These are phyloP conservation scores for Melastoma malabathricum DNA, from an alignment of 345 rosid genomes.

Conservation along the genomic window DNA sequence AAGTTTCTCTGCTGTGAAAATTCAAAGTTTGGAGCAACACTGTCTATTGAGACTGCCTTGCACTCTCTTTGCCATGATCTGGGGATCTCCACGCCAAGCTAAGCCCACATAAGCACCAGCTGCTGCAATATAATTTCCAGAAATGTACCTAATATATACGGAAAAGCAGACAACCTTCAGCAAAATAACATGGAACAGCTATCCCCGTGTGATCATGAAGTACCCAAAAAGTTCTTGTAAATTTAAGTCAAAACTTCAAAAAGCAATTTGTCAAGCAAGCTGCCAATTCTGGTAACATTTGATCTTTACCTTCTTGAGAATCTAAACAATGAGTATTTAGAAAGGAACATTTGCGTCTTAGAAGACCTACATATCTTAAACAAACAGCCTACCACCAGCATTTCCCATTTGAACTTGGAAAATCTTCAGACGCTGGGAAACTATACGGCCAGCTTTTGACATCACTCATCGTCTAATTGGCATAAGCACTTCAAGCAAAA, in stretches of 20 bases:
- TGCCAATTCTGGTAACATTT: no score
- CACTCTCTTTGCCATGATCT: slow-evolving; percentile 86
- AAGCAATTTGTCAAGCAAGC: no score
- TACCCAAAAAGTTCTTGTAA: no score
- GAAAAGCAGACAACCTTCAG: neutral
- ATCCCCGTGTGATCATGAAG: no score
- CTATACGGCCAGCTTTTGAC: slow-evolving; percentile 78
- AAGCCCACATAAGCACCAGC: slow-evolving; percentile 62
- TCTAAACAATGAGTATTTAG: neutral
- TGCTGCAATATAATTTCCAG: slow-evolving; percentile 28
- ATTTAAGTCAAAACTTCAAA: no score
- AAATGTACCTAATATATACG: slow-evolving; percentile 24
- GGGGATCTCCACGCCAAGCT: slow-evolving; percentile 54
- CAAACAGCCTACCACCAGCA: slow-evolving; percentile 49
- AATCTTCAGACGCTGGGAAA: slow-evolving; percentile 88
- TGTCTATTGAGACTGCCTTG: slow-evolving; percentile 31
- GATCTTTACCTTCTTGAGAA: no score
- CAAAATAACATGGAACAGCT: neutral
- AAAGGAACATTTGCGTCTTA: slow-evolving; percentile 3
- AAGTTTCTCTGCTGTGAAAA: no score
- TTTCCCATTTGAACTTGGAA: slow-evolving; percentile 47
- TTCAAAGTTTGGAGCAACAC: neutral
- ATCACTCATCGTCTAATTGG: slow-evolving; percentile 48
- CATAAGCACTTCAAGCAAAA: slow-evolving; percentile 3
- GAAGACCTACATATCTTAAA: slow-evolving; percentile 43